A percentile compares a stretch with the other conserved stretches of the same genome.
Conservation (phyloP, 2,329 filamentous ascomycete genomes). For the Aspergillus fischeri region DNA sequence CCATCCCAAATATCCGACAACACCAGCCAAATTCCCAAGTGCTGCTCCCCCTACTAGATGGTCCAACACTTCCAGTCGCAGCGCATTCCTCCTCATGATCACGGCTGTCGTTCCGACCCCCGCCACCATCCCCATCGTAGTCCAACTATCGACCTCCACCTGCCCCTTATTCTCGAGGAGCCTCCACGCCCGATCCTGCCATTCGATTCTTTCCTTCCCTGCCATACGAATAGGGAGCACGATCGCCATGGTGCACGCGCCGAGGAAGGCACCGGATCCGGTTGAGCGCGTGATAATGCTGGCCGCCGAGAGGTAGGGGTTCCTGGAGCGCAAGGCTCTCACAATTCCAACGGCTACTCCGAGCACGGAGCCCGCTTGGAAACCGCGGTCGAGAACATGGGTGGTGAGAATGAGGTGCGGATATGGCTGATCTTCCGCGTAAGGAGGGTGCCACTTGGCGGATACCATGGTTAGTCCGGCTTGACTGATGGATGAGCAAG, state of each 20-base stretch:
- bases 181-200: slow-evolving; percentile 61
- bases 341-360: slow-evolving; percentile 39
- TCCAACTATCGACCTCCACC: slow-evolving; percentile 26
- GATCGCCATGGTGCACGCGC: slow-evolving; percentile 42
- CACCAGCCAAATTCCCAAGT: slow-evolving; percentile 5
- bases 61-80: not conserved
- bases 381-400: slow-evolving; percentile 56
- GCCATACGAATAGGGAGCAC: slow-evolving; percentile 51
- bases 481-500: not conserved
- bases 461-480: slow-evolving; percentile 13
- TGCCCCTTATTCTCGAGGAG: slow-evolving; percentile 57
- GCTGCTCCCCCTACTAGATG: slow-evolving; percentile 1
- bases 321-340: slow-evolving; percentile 10
- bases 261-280: slow-evolving; percentile 45
- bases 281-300: slow-evolving; percentile 30
- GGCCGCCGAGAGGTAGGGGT: slow-evolving; percentile 27
- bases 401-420: slow-evolving; percentile 53
- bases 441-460: slow-evolving; percentile 45
- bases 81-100: not conserved
- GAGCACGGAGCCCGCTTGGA: slow-evolving; percentile 52
- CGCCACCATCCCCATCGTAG: slow-evolving; percentile 1
- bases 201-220: slow-evolving; percentile 57
- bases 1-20: slow-evolving; percentile 5
- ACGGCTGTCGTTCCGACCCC: not conserved
- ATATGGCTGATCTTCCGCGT: slow-evolving; percentile 61